Evolutionary conservation across 2,329 filamentous ascomycete species (phyloP).

Genomic region (Dryadomyces quercivorus): DNA sequence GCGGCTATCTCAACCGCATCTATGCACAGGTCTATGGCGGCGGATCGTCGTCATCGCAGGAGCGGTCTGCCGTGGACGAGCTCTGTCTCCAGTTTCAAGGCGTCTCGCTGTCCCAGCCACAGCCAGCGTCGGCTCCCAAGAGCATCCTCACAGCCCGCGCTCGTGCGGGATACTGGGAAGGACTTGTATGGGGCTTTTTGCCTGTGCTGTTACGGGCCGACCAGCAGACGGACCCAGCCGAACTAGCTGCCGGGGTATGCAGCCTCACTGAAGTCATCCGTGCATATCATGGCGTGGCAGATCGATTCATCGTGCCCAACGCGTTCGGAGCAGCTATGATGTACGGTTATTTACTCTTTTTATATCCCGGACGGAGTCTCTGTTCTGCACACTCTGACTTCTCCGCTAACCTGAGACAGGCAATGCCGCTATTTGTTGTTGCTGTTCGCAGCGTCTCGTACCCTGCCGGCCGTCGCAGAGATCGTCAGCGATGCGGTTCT

Average conservation of each 20-base stretch:
- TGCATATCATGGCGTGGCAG: constrained; percentile 8
- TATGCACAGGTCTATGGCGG: constrained; percentile 1
- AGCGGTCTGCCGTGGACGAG: neutral
- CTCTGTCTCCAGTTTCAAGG: constrained; percentile 5
- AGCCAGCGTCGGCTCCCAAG: neutral
- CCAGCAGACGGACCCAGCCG: neutral
- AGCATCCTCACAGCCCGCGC: constrained; percentile 5
- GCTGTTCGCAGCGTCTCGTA: constrained; percentile 9
- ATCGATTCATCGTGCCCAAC: constrained; percentile 8
- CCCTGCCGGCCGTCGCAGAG: neutral
- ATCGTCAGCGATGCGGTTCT: constrained; percentile 2
- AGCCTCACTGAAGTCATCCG: constrained; percentile 8
- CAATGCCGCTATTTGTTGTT: constrained; percentile 12
- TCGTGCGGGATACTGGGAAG: constrained; percentile 9
- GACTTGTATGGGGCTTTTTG: constrained; percentile 3
- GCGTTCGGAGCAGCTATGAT: constrained; percentile 8
- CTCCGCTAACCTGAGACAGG: neutral
- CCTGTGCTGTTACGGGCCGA: neutral
- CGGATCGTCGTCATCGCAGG: too few species aligned
- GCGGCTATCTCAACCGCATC: constrained; percentile 6
- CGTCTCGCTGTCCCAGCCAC: neutral
- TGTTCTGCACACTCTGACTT: neutral
- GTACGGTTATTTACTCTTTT: constrained; percentile 2
- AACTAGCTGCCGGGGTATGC: constrained; percentile 2
- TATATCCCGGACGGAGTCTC: neutral